Evolutionary conservation across 2,329 filamentous ascomycete genomes (phyloP).

Genomic region (Cryphonectria parasitica): DNA sequence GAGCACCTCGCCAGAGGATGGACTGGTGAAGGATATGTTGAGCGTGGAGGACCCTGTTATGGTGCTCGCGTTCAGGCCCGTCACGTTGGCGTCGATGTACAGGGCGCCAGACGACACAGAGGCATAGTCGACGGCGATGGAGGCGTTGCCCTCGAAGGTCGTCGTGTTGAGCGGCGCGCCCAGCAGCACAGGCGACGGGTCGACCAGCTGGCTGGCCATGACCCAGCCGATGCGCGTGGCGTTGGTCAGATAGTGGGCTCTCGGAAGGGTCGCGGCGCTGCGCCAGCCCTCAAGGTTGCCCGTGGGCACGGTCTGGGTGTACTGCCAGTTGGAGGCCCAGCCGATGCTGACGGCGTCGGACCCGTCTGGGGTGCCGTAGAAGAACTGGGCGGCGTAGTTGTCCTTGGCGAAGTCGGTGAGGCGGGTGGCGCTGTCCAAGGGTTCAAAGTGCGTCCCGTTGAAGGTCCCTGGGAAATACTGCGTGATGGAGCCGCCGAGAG

Average conservation of each 20-base stretch:
- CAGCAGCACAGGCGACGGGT: slow-evolving; percentile 52
- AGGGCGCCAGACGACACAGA: slow-evolving; percentile 53
- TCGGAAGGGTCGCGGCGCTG: slow-evolving; percentile 55
- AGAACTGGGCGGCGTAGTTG: slow-evolving; percentile 62
- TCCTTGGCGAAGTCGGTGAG: slow-evolving; percentile 55
- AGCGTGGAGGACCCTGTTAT: slow-evolving; percentile 36
- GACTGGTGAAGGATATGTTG: slow-evolving; percentile 42
- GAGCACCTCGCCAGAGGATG: slow-evolving; percentile 52
- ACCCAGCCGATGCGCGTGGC: slow-evolving; percentile 55
- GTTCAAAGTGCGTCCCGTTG: slow-evolving; percentile 65
- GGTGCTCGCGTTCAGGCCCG: slow-evolving; percentile 38
- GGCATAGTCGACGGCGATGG: slow-evolving; percentile 54
- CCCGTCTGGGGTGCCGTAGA: slow-evolving; percentile 47
- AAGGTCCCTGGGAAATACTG: slow-evolving; percentile 63
- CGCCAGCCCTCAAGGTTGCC: slow-evolving; percentile 56
- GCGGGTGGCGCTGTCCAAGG: slow-evolving; percentile 46
- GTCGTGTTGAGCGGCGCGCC: slow-evolving; percentile 49
- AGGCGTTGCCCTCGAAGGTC: slow-evolving; percentile 50
- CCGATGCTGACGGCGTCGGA: slow-evolving; percentile 51
- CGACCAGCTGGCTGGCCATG: slow-evolving; percentile 54
- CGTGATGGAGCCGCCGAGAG: slow-evolving; percentile 57
- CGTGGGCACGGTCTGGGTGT: slow-evolving; percentile 57
- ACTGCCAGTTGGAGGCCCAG: slow-evolving; percentile 66
- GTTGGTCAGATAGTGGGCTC: slow-evolving; percentile 56
- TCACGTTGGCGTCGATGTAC: slow-evolving; percentile 59